Evolutionary conservation across 2,329 filamentous ascomycete species (phyloP).

Genomic region (Rachicladosporium sp.): DNA sequence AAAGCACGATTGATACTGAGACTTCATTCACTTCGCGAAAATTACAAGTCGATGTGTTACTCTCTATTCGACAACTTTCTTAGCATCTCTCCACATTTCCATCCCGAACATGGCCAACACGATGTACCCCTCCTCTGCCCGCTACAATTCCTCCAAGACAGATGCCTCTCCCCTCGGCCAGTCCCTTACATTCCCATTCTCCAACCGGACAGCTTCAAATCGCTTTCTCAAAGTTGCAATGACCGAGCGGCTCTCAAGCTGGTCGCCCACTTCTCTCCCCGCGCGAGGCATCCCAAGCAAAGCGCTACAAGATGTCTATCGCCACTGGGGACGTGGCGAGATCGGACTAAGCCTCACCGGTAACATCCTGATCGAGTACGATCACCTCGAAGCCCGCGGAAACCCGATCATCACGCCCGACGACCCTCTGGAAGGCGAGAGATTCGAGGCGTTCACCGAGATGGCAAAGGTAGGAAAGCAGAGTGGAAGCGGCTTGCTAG

Average conservation of each 20-base stretch:
- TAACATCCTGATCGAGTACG: conserved; percentile 20
- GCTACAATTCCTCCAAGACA: conserved; percentile 13
- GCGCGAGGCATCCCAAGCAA: conserved; percentile 18
- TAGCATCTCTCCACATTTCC: too few relatives aligned
- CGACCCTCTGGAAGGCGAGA: conserved; percentile 9
- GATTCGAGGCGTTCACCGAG: conserved; percentile 13
- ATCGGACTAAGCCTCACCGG: conserved; percentile 21
- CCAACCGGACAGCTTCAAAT: conserved; percentile 16
- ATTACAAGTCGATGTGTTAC: too few relatives aligned
- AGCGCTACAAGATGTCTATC: conserved; percentile 16
- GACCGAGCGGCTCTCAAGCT: conserved; percentile 20
- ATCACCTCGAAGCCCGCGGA: conserved; percentile 20
- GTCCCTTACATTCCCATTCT: conserved; percentile 19
- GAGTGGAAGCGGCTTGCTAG: conserved; percentile 14
- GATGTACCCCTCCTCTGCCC: conserved; percentile 1
- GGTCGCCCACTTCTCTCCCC: conserved; percentile 14
- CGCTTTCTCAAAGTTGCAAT: conserved; percentile 21
- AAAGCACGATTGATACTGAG: too few relatives aligned
- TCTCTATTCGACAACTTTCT: too few relatives aligned
- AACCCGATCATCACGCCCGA: conserved; percentile 20
- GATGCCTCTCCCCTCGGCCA: conserved; percentile 12
- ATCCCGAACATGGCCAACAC: too few relatives aligned
- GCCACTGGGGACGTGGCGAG: conserved; percentile 18
- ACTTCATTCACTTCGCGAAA: too few relatives aligned
- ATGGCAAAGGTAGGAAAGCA: conserved; percentile 14